phyloP scores from a whole-genome alignment of 139 green algal genomes.

The Pleodorina starrii region DNA sequence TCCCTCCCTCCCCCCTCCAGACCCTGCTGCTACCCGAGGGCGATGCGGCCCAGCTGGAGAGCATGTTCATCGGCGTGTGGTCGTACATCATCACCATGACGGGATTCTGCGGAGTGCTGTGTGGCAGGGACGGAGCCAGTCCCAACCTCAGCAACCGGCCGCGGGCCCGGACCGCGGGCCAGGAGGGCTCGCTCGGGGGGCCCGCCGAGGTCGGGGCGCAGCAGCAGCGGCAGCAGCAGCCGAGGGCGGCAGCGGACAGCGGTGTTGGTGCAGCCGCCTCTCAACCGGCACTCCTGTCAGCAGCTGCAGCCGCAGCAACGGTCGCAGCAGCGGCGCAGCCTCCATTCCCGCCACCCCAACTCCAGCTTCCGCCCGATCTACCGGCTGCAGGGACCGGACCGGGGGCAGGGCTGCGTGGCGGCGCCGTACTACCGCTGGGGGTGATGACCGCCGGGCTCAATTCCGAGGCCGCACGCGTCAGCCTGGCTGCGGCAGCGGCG shows the following conservation, averaged over 20 bases:
- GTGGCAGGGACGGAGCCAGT: not conserved
- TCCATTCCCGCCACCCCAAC: too few species aligned
- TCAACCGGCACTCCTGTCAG: not conserved
- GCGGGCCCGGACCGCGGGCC: too few species aligned
- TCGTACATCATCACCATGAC: not conserved
- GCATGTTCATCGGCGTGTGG: not conserved
- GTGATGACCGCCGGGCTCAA: too few species aligned
- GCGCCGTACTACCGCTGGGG: too few species aligned
- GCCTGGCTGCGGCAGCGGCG: too few species aligned
- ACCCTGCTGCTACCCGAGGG: not conserved
- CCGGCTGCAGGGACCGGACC: too few species aligned
- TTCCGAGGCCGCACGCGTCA: too few species aligned
- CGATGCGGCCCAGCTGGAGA: not conserved
- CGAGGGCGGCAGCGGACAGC: not conserved
- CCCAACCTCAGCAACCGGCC: not conserved
- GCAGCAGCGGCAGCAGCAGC: not conserved
- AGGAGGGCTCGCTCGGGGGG: too few species aligned
- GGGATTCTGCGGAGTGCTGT: slow-evolving; percentile 31
- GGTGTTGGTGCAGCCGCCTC: not conserved
- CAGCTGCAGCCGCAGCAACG: not conserved
- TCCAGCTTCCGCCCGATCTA: too few species aligned
- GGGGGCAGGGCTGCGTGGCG: too few species aligned
- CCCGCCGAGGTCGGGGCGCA: too few species aligned
- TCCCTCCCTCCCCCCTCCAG: not conserved
- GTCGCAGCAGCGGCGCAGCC: too few species aligned